Evolutionary conservation across 345 rosid species (phyloP).

Genomic region (Gossypium arboreum): DNA sequence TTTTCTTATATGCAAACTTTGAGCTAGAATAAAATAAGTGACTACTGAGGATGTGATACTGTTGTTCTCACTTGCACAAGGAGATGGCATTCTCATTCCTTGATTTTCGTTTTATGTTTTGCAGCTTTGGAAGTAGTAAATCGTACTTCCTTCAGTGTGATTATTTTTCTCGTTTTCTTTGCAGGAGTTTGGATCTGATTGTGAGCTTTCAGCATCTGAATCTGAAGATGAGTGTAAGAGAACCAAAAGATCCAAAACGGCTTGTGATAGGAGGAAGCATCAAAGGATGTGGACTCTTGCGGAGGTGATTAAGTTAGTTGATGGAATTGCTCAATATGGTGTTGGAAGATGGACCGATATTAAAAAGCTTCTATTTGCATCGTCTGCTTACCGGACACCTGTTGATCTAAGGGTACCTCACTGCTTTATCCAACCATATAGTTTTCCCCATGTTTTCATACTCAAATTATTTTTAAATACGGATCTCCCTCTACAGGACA

Average conservation of each 20-base stretch:
- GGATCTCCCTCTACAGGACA: constrained; percentile 52
- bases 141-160: neutral
- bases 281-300: constrained; percentile 82
- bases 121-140: neutral
- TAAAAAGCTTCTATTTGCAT: constrained; percentile 58
- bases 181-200: constrained; percentile 45
- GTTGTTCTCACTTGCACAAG: neutral
- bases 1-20: neutral
- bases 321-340: constrained; percentile 83
- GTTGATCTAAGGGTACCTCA: constrained; percentile 79
- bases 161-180: neutral
- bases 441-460: constrained; percentile 9
- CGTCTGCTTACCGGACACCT: constrained; percentile 73
- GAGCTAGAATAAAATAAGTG: neutral
- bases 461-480: constrained; percentile 14
- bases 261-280: constrained; percentile 72
- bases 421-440: neutral
- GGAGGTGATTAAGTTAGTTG: constrained; percentile 74
- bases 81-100: neutral
- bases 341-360: constrained; percentile 94
- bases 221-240: constrained; percentile 46
- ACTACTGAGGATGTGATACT: neutral
- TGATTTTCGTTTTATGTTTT: neutral
- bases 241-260: constrained; percentile 37
- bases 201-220: constrained; percentile 45